These are phyloP conservation scores for Wallacemonas sp. DNA, from an alignment of 208 protist species.

Conservation along the genomic window DNA sequence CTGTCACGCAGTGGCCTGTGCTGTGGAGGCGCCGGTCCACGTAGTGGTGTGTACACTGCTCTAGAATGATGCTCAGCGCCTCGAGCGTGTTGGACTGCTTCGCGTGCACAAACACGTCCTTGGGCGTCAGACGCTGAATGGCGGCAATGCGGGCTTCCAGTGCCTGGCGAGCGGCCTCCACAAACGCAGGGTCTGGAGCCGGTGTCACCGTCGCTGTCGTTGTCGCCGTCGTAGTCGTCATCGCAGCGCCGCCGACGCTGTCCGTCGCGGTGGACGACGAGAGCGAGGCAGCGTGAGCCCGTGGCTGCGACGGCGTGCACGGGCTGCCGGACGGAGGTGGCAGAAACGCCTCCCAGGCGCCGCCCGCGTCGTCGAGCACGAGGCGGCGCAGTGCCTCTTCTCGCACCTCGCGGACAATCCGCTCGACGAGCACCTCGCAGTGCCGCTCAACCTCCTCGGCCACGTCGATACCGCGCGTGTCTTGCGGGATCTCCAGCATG, in stretches of 20 bases:
- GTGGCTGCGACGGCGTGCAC: not conserved
- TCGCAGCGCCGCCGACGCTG: not conserved
- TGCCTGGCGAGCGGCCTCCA: slow-evolving; percentile 18
- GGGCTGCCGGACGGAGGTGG: not conserved
- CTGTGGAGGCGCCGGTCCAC: slow-evolving; percentile 48
- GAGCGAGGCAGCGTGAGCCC: not conserved
- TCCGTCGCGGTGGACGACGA: not conserved
- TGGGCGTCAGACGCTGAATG: slow-evolving; percentile 31
- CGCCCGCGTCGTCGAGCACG: not conserved
- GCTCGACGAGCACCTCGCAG: slow-evolving; percentile 67
- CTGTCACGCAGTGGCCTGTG: slow-evolving; percentile 67
- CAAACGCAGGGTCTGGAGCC: too few relatives aligned
- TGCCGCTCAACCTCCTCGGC: slow-evolving; percentile 68
- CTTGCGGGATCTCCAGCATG: slow-evolving; percentile 59
- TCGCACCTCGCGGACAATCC: slow-evolving; percentile 51
- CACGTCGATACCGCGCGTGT: slow-evolving; percentile 40
- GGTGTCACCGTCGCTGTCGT: not conserved
- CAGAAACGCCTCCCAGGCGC: not conserved
- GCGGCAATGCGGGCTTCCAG: slow-evolving; percentile 24
- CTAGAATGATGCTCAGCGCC: slow-evolving; percentile 68
- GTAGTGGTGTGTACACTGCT: slow-evolving; percentile 60
- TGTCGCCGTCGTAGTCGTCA: not conserved
- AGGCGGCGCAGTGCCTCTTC: slow-evolving; percentile 18
- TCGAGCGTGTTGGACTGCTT: slow-evolving; percentile 81
- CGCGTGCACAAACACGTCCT: slow-evolving; percentile 62